These are phyloP conservation scores for Cymbopogon citratus DNA, from an alignment of 176 grass and related monocot species.

Conservation along the genomic window DNA sequence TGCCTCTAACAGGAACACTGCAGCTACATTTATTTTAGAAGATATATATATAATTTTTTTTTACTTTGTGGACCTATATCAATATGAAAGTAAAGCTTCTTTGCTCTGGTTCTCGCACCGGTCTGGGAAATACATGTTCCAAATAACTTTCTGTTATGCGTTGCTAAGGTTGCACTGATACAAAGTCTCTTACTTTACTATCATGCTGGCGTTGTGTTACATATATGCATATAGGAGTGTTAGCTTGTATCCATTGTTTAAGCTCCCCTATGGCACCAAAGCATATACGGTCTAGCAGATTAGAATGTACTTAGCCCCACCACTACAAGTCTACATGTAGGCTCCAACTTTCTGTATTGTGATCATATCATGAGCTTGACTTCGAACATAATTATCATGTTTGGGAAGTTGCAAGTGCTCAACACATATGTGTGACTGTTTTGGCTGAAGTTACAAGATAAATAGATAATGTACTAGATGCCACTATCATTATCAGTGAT, in stretches of 20 bases:
- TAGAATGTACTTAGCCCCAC: background rate
- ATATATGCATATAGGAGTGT: background rate
- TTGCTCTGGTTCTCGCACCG: background rate
- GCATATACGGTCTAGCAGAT: background rate
- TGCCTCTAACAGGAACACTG: too few species aligned
- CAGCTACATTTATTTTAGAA: background rate
- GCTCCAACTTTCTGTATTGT: background rate
- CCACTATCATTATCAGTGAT: background rate
- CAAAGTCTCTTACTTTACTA: background rate
- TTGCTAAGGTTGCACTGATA: background rate
- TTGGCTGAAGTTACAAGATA: background rate
- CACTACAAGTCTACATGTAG: background rate
- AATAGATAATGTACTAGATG: background rate
- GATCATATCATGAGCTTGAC: slow-evolving; percentile 11
- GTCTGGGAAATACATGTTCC: background rate
- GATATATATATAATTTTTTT: too few species aligned
- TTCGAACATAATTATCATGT: background rate
- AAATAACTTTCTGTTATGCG: background rate
- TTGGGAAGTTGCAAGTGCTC: background rate
- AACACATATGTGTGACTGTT: background rate
- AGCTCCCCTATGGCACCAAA: background rate
- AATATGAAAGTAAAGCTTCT: background rate
- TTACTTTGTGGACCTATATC: background rate
- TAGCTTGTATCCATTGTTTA: background rate
- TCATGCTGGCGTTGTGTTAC: background rate